A percentile compares a stretch with the other conserved stretches of the same genome.
These are phyloP conservation scores for Flammula alnicola DNA, from an alignment of 1,284 basidiomycete genomes.

Conservation along the genomic window DNA sequence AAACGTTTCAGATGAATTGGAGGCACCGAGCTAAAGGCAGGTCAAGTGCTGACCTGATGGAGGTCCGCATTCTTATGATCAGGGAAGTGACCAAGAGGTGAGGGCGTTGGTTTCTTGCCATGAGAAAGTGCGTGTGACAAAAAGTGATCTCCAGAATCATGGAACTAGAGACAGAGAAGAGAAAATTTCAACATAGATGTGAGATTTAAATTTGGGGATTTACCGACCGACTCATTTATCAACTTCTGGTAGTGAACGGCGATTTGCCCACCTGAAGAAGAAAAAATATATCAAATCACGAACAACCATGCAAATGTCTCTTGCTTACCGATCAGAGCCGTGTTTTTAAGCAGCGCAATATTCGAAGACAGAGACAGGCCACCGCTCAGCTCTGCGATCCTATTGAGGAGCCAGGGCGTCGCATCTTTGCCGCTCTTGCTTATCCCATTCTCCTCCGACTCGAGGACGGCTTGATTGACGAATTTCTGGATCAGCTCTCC, in stretches of 20 bases:
- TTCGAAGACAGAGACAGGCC: slow-evolving; percentile 80
- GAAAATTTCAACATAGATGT: neutral
- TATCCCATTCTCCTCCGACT: slow-evolving; percentile 84
- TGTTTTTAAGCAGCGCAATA: slow-evolving; percentile 90
- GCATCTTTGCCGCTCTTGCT: slow-evolving; percentile 87
- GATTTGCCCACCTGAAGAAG: slow-evolving; percentile 69
- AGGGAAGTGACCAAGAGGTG: neutral
- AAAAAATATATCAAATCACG: neutral
- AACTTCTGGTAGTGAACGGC: slow-evolving; percentile 80
- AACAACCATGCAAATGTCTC: neutral
- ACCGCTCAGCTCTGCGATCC: slow-evolving; percentile 83
- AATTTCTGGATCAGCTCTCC: slow-evolving; percentile 78
- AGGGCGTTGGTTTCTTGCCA: neutral
- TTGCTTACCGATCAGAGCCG: slow-evolving; percentile 78
- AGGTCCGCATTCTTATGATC: slow-evolving; percentile 5
- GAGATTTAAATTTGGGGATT: neutral
- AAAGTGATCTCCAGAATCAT: neutral
- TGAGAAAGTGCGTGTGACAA: neutral
- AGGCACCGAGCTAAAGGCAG: too few species aligned
- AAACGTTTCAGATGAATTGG: neutral
- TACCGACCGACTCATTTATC: slow-evolving; percentile 41
- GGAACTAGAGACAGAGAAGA: neutral
- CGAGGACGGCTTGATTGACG: slow-evolving; percentile 85
- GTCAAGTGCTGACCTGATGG: slow-evolving; percentile 7
- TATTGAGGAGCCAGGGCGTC: slow-evolving; percentile 92